Evolutionary conservation across 768 basidiomycete species (phyloP).

Genomic region (Russula vinacea): DNA sequence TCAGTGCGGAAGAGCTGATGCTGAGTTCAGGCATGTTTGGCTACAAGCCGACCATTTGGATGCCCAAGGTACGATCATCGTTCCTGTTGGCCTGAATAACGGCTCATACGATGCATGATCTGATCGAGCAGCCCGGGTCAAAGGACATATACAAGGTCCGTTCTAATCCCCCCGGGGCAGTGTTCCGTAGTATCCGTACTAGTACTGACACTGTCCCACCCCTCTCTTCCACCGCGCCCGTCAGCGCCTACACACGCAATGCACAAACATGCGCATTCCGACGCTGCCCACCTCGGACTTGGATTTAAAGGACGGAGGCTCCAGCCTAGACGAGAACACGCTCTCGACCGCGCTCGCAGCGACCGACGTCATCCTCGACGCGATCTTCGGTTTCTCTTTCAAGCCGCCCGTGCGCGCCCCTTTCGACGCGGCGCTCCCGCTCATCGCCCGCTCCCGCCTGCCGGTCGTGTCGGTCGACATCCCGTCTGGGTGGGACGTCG

Average conservation of each 20-base stretch:
- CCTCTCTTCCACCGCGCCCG: background rate
- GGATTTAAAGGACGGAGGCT: no score
- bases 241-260: slow-evolving; percentile 81
- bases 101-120: background rate
- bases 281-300: slow-evolving; percentile 52
- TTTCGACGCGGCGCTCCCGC: slow-evolving; percentile 71
- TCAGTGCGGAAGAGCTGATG: background rate
- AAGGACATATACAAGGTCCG: slow-evolving; percentile 88
- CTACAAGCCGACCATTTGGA: slow-evolving; percentile 83
- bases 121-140: slow-evolving; percentile 64
- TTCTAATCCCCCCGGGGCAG: background rate
- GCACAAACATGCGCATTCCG: slow-evolving; percentile 82
- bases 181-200: no score
- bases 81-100: background rate
- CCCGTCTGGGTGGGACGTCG: slow-evolving; percentile 95
- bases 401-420: slow-evolving; percentile 84
- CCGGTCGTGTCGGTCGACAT: slow-evolving; percentile 96
- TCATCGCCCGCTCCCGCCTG: slow-evolving; percentile 58
- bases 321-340: slow-evolving; percentile 36
- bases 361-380: slow-evolving; percentile 86
- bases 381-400: slow-evolving; percentile 99
- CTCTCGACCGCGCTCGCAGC: slow-evolving; percentile 51
- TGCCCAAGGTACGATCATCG: slow-evolving; percentile 73
- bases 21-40: slow-evolving; percentile 75
- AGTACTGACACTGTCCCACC: background rate